Evolutionary conservation across 208 protist species (phyloP), one percentile per base, ranked within the genome.

Genomic region (Herpetomonas muscarum): DNA sequence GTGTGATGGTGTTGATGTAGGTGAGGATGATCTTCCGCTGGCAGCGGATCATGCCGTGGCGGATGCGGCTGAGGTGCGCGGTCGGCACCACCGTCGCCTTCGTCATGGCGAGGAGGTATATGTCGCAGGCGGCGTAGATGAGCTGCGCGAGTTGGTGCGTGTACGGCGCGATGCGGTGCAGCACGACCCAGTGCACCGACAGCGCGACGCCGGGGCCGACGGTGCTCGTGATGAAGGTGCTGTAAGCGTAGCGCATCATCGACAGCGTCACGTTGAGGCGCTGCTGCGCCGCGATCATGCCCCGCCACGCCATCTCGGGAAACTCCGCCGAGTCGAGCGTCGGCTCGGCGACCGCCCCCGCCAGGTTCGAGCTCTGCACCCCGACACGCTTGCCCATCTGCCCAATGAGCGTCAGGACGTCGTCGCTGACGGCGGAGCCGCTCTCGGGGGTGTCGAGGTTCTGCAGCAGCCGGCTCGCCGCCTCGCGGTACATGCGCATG

Each of bases 371-470:
- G 47, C 39, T 30, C 64, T 94, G 83, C 22, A 70, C 60, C 1
- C 9, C 37, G 44, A 94, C 79, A 41, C 80, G 73, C 55, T 78
- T 73, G 30, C 75, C 55, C 80, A 87, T 86, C 58, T 85, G 65
- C 9, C 32, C 68, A 28, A 90, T 44, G 61, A 89, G 66, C 47
- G 57, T 58, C 45, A 51, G 55, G 12, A 56, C 74, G 34, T 79
- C 68, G n/a, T 57, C 46, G 48, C 68, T 73, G 17, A 94, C 81
- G 30, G 82, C 76, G 50, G 50, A 52, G 29, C 72, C 83, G 55
- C 80, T 78, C 45, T 90, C 80, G n/a, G 87, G 87, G 32, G 85
- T 75, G 64, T 94, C 81, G 30, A 94, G 70, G 63, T 90, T 90
- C 44, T 81, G 74, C 61, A 94, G 69, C 41, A 94, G 69, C 7